These are phyloP conservation scores for Samsoniella hepiali DNA, from an alignment of 2,329 filamentous ascomycete genomes.

Conservation along the genomic window DNA sequence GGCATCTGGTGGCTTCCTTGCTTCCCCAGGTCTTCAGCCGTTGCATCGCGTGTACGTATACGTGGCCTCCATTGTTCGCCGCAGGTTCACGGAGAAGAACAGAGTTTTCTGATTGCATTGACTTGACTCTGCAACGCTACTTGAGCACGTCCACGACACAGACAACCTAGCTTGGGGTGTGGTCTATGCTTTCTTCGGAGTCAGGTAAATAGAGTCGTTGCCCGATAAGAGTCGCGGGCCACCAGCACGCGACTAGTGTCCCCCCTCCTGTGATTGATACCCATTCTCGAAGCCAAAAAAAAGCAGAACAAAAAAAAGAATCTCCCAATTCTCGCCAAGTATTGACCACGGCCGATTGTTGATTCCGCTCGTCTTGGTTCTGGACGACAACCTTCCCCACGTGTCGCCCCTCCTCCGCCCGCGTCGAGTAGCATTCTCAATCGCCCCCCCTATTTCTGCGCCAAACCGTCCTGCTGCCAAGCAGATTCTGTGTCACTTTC, in stretches of 20 bases:
- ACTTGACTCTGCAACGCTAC: background rate
- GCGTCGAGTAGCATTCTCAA: slow-evolving; percentile 4
- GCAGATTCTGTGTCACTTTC: background rate
- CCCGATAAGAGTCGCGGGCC: too few species aligned
- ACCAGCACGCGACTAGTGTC: too few species aligned
- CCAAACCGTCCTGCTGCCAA: background rate
- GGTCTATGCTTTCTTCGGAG: background rate
- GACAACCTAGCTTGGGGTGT: background rate
- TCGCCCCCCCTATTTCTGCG: slow-evolving; percentile 11
- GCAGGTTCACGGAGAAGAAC: background rate
- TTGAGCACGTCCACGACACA: background rate
- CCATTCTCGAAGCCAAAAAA: background rate
- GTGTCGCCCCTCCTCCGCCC: slow-evolving; percentile 11
- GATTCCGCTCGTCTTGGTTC: slow-evolving; percentile 1
- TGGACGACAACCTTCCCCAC: slow-evolving; percentile 13
- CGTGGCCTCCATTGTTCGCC: background rate
- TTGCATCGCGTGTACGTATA: background rate
- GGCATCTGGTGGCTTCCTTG: background rate
- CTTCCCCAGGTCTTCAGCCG: background rate
- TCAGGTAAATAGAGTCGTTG: too few species aligned
- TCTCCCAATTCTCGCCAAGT: background rate
- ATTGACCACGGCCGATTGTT: background rate
- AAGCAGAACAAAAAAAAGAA: too few species aligned
- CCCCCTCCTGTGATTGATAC: too few species aligned
- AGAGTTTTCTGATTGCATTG: background rate